Percentiles rank a stretch among this genome's conserved stretches.
Evolutionary conservation across 2,329 filamentous ascomycete genomes (phyloP).

Genomic region (Onygenales sp.): DNA sequence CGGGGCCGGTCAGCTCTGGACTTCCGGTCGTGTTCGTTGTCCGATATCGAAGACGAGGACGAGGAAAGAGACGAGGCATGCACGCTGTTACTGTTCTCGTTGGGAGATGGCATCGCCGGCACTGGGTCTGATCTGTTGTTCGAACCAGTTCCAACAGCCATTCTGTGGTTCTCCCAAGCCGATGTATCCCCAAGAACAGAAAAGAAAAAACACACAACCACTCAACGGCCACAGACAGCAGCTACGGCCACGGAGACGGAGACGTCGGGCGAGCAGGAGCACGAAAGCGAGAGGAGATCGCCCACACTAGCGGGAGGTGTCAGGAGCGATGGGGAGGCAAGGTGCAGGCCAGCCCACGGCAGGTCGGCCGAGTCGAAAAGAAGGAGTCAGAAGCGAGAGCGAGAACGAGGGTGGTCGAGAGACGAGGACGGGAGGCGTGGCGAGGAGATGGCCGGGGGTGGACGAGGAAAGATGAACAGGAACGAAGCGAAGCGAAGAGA

Average conservation of each 20-base stretch:
- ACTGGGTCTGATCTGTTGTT: conserved; percentile 30
- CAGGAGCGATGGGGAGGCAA: neutral
- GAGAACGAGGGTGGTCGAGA: too few relatives aligned
- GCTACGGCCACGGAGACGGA: neutral
- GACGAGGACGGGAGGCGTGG: too few relatives aligned
- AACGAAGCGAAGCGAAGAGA: neutral
- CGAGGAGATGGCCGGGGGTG: too few relatives aligned
- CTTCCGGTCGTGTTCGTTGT: conserved; percentile 35
- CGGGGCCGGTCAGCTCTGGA: conserved; percentile 50
- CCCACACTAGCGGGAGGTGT: too few relatives aligned
- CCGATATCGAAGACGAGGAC: conserved; percentile 38
- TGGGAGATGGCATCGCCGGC: conserved; percentile 29
- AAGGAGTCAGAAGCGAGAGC: too few relatives aligned
- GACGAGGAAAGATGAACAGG: neutral
- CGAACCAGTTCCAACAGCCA: conserved; percentile 26
- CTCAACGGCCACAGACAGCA: too few relatives aligned
- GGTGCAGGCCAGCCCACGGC: too few relatives aligned
- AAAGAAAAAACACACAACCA: neutral
- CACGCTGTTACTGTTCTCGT: conserved; percentile 25
- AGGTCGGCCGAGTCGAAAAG: too few relatives aligned
- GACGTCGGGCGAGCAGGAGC: too few relatives aligned
- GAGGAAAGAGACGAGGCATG: conserved; percentile 35
- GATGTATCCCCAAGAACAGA: neutral
- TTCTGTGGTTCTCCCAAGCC: conserved; percentile 16
- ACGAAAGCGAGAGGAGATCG: too few relatives aligned